Base-by-base conservation (phyloP, 1,139 yeast species). In the Keqinozyma sinolaborantium region DNA sequence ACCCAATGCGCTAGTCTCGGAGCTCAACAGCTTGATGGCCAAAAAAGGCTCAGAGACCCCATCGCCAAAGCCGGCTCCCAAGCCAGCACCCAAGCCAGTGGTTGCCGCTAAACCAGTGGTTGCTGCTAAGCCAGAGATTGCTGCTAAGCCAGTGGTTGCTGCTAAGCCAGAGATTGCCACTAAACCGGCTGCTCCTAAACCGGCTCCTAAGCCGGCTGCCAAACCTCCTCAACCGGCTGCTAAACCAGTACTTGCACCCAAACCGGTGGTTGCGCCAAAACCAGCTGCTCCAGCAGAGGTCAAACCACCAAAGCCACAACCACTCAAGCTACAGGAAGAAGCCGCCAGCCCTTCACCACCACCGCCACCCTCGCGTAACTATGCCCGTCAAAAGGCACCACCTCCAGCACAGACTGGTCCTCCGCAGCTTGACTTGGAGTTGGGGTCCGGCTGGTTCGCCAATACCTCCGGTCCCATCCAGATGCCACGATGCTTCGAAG, bases 381-480 rank as follows among this genome's bases (percentile, higher is more conserved):
- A 63, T 38, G 32, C 40, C 3, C 37, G 65, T 23, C 41, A 50
- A 1, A 40, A 44, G 5, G 30, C 32, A 2, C 50, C 53, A 3
- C 35, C 42, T 2, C 39, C 42, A 3, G 25, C 19, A 3, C 28
- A 32, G 4, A 25, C 40, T 4, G 49, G 42, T 23, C 68, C 59
- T 29, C 76, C 71, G 0, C 44, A 50, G 0, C 34, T 71, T 6
- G 66, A 75, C 38, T 43, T 75, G 23, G 73, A 73, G 32, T 49
- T 74, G 6, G 33, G 44, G 1, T 47, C 66, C 0, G 70, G 71
- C 1, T 75, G 80, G 80, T 75, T 59, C 48, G 57, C 68, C 2
- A 49, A 54, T 11, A 41, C 48, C 9, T 35, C 41, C 1, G 44
- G 49, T 1, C 41, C 48, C 1, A 38, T 53, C 1, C 36, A 39